Evolutionary conservation across 192 early-diverging fungal species (phyloP), one percentile per base, ranked within the genome.

Genomic region (Geranomyces variabilis): DNA sequence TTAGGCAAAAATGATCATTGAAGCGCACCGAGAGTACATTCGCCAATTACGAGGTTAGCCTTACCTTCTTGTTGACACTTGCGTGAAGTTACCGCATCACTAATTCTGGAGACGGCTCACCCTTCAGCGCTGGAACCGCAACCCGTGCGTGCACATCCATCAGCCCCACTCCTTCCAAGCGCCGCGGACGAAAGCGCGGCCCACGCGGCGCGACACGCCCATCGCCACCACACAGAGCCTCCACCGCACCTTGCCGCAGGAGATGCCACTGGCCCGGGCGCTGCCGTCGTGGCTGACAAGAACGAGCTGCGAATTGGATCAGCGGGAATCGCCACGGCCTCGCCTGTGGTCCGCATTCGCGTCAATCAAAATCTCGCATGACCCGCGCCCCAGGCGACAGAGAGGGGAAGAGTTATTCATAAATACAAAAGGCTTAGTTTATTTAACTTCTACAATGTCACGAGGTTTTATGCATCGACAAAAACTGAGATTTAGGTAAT

Each of bases 11-110:
- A 34, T 69, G 17, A 76, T 80, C 17, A 17, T 80, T 36, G 79
- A 80, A 60, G 75, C 74, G 15, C 79, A 80, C 53, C 29, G 47
- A 19, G 66, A 77, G 48, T 80, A 77, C 53, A 48, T 71, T 9
- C 70, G 66, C 45, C 59, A 73, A 24, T n/a, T 70, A 14, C 64
- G 73, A 21, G 71, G 56, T 73, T 49, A 30, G 58, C 58, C 9
- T 29, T 19, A 4, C 3, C 12, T 60, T 60, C 17, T 28, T 28
- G 58, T 19, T 28, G 29, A 10, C 58, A 28, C 58, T 9, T 19
- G 29, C 29, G 29, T 60, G 51, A 26, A 53, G 3, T 53, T 3
- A 24, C 2, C 51, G 51, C 17, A n/a, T 24, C 15, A 53, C 46
- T 19, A 53, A 3, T 53, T 26, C 51, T 8, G 3, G n/a, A 26